Evolutionary conservation across 1,284 basidiomycete species (phyloP).

Genomic region (Naganishia albida): DNA sequence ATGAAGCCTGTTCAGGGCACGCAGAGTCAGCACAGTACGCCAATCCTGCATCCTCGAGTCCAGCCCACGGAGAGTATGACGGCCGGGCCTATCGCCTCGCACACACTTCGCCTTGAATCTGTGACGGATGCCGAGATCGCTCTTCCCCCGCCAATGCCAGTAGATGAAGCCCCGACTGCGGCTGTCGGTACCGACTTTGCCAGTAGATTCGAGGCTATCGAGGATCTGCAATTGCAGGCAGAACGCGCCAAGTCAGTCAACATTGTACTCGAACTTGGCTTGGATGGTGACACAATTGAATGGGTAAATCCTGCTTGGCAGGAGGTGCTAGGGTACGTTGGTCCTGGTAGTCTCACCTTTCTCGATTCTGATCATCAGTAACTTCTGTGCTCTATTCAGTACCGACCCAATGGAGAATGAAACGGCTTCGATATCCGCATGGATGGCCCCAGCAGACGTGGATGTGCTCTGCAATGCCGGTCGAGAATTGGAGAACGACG

Average conservation of each 20-base stretch:
- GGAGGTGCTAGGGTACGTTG: slow-evolving; percentile 83
- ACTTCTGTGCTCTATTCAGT: slow-evolving; percentile 56
- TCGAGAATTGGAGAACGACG: slow-evolving; percentile 79
- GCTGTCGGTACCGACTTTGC: slow-evolving; percentile 30
- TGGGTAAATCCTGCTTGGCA: slow-evolving; percentile 94
- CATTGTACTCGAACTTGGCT: slow-evolving; percentile 89
- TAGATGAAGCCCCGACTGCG: slow-evolving; percentile 24
- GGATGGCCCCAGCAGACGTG: slow-evolving; percentile 81
- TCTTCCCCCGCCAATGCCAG: background rate
- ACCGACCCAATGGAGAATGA: slow-evolving; percentile 79
- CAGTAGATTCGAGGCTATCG: slow-evolving; percentile 70
- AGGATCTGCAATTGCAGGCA: slow-evolving; percentile 78
- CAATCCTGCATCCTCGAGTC: background rate
- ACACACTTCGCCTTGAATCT: background rate
- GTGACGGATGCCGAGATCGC: background rate
- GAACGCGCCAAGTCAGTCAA: slow-evolving; percentile 92
- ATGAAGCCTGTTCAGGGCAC: slow-evolving; percentile 65
- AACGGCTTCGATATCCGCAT: slow-evolving; percentile 75
- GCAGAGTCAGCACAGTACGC: slow-evolving; percentile 17
- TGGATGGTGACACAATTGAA: slow-evolving; percentile 81
- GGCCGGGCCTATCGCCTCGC: background rate
- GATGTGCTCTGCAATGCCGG: slow-evolving; percentile 87
- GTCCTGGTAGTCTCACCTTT: background rate
- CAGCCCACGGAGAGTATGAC: background rate
- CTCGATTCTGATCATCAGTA: too few species aligned